Evolutionary conservation across 306 rosid species (phyloP).

Genomic region (Rosa chinensis): DNA sequence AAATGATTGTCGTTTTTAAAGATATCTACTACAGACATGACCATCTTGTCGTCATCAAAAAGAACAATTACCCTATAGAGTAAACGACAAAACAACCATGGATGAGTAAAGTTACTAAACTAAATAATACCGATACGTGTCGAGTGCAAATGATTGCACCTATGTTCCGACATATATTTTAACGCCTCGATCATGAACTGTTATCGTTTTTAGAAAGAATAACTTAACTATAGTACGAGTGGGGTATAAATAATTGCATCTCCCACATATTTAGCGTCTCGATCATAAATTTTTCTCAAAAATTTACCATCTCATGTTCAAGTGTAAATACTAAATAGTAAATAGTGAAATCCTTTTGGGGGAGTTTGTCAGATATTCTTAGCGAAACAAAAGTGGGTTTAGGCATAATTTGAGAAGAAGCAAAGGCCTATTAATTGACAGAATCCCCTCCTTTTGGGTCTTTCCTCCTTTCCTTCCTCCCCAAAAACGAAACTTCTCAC

Average conservation of each 20-base stretch:
- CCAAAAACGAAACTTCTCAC: conserved; percentile 26
- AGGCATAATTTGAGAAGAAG: background rate
- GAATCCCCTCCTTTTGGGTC: background rate
- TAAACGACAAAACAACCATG: background rate
- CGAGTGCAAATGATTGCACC: background rate
- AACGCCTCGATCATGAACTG: background rate
- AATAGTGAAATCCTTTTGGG: no score
- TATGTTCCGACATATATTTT: background rate
- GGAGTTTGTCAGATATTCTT: background rate
- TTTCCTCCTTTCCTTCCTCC: conserved; percentile 1
- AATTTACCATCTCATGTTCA: background rate
- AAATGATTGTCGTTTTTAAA: no score
- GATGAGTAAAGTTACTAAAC: background rate
- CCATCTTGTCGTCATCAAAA: background rate
- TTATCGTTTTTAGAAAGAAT: background rate
- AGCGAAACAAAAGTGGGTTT: background rate
- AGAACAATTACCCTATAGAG: background rate
- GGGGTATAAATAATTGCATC: no score
- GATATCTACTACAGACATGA: background rate
- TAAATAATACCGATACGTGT: background rate
- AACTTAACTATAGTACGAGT: background rate
- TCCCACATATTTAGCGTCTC: background rate
- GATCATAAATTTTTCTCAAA: background rate
- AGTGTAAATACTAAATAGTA: background rate
- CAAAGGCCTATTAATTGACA: conserved; percentile 1